Conservation (phyloP, 1,284 basidiomycete species). For the Tilletia indica region DNA sequence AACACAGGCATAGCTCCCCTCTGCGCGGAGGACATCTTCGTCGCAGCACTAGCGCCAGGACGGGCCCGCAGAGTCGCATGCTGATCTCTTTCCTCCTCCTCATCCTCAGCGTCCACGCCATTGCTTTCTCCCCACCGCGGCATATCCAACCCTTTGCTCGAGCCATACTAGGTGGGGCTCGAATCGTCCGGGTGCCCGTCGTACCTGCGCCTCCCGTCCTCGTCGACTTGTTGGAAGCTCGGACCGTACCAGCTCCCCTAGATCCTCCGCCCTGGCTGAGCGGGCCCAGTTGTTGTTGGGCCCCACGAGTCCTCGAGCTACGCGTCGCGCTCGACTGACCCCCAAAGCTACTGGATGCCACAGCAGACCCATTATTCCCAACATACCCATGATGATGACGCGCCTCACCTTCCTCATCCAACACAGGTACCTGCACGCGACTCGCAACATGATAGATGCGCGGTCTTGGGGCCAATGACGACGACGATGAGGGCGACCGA, state of each 20-base stretch:
- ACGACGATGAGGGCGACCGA: too few species aligned
- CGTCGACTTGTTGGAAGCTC: too few species aligned
- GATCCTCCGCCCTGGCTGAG: too few species aligned
- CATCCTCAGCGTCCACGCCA: too few species aligned
- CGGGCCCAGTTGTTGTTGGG: too few species aligned
- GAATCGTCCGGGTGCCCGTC: not conserved
- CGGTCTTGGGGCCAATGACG: constrained; percentile 63
- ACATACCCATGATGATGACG: not conserved
- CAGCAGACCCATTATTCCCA: not conserved
- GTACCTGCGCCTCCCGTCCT: not conserved
- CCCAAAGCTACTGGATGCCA: not conserved
- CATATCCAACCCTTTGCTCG: not conserved
- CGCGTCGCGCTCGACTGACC: not conserved
- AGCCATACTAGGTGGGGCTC: not conserved
- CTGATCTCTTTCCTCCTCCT: too few species aligned
- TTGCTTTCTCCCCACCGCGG: too few species aligned
- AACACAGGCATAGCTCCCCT: too few species aligned
- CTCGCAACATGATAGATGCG: constrained; percentile 73
- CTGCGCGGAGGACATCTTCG: too few species aligned
- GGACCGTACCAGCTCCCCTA: too few species aligned
- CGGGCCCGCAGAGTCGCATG: too few species aligned
- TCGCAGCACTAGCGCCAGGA: too few species aligned
- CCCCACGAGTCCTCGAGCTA: not conserved
- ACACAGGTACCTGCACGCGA: constrained; percentile 57
- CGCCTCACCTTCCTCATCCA: not conserved